A percentile compares a stretch with the other conserved stretches of the same genome.
phyloP scores from a whole-genome alignment of 2,329 filamentous ascomycete genomes.

The Aureobasidium sp. region DNA sequence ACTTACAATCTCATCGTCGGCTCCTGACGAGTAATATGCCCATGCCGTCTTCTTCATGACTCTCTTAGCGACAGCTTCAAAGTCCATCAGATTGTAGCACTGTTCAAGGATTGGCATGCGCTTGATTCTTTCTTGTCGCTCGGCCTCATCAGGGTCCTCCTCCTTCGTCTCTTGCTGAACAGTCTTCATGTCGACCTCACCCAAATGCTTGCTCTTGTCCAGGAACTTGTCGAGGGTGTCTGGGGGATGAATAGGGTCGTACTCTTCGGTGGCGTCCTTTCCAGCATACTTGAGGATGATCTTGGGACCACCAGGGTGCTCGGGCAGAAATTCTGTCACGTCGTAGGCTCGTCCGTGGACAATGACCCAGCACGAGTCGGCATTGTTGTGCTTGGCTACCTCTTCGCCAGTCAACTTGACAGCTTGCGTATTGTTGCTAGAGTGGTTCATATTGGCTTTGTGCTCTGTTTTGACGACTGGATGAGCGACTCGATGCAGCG shows the following conservation, averaged over 20 bases:
- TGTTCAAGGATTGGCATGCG: constrained; percentile 74
- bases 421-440: constrained; percentile 34
- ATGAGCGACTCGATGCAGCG: background rate
- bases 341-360: constrained; percentile 77
- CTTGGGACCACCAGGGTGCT: constrained; percentile 82
- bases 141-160: constrained; percentile 63
- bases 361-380: constrained; percentile 86
- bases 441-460: constrained; percentile 31
- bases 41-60: constrained; percentile 96
- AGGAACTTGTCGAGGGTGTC: constrained; percentile 81
- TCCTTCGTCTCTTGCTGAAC: constrained; percentile 61
- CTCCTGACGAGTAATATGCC: constrained; percentile 95
- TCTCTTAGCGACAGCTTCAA: constrained; percentile 81
- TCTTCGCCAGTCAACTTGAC: constrained; percentile 45
- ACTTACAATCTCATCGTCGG: constrained; percentile 77
- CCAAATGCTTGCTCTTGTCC: constrained; percentile 76
- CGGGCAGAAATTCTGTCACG: constrained; percentile 81
- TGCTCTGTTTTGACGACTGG: background rate
- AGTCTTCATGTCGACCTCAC: constrained; percentile 80
- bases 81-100: constrained; percentile 92
- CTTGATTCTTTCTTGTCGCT: constrained; percentile 59
- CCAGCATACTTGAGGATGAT: constrained; percentile 97
- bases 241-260: constrained; percentile 80
- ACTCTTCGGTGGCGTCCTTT: constrained; percentile 88
- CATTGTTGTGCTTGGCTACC: constrained; percentile 67